Evolutionary conservation across 345 rosid genomes (phyloP).

Genomic region (Salix dunnii): DNA sequence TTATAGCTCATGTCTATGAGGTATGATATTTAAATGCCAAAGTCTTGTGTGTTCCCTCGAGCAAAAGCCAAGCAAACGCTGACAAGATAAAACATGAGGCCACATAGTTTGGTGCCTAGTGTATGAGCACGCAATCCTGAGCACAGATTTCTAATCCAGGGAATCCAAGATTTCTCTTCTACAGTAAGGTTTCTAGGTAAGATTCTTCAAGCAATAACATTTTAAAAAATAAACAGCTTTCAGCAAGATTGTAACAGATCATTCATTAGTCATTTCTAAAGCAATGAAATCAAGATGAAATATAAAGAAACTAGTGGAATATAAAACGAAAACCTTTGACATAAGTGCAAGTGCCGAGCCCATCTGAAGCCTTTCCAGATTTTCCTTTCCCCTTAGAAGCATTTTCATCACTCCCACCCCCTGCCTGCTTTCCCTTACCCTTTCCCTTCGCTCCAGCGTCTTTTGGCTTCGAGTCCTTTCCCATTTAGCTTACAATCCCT

Average conservation of each 20-base stretch:
- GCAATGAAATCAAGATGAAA: background rate
- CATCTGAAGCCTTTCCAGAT: slow-evolving; percentile 75
- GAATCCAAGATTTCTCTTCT: background rate
- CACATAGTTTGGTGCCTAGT: background rate
- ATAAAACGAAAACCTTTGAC: slow-evolving; percentile 62
- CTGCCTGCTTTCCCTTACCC: slow-evolving; percentile 85
- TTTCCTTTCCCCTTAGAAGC: slow-evolving; percentile 93
- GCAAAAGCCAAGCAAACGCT: background rate
- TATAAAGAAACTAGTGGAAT: background rate
- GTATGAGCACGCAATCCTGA: background rate
- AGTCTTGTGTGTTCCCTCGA: background rate
- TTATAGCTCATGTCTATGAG: background rate
- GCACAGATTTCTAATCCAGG: background rate
- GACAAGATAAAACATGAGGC: background rate
- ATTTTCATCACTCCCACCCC: slow-evolving; percentile 60
- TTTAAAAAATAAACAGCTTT: background rate
- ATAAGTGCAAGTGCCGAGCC: slow-evolving; percentile 94
- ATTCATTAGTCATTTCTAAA: background rate
- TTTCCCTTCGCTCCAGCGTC: slow-evolving; percentile 72
- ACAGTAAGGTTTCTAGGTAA: background rate
- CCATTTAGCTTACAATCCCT: slow-evolving; percentile 38
- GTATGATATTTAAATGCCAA: background rate
- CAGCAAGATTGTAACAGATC: background rate
- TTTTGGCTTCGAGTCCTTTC: slow-evolving; percentile 60
- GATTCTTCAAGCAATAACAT: background rate